Conservation (phyloP, 78 protist genomes). For the Dictyostelium brefeldianum region DNA sequence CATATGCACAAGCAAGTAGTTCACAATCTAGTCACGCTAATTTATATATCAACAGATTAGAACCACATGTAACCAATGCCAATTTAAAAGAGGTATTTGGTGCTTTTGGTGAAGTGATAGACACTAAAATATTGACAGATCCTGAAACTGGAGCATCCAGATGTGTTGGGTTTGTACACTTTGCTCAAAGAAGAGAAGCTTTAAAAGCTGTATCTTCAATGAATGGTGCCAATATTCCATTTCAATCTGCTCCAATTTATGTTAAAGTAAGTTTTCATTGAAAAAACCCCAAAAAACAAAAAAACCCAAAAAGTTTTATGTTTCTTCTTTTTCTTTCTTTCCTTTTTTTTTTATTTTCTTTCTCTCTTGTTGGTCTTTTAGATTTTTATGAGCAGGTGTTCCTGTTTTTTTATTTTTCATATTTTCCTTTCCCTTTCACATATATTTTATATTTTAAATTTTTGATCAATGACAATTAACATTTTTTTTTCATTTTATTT, state of each 20-base stretch:
- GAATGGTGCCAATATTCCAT: slow-evolving; percentile 42
- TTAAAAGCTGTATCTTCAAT: slow-evolving; percentile 38
- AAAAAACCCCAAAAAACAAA: too few relatives aligned
- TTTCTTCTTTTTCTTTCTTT: background rate
- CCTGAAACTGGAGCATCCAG: slow-evolving; percentile 32
- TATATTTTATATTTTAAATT: background rate
- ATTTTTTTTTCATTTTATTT: background rate
- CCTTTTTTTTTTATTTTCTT: background rate
- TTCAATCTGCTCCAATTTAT: slow-evolving; percentile 44
- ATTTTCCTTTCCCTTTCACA: background rate
- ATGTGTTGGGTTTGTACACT: slow-evolving; percentile 68
- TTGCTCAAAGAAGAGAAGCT: slow-evolving; percentile 41
- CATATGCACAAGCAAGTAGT: slow-evolving; percentile 42
- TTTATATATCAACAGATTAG: slow-evolving; percentile 43
- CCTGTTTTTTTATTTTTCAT: background rate
- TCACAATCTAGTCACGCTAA: slow-evolving; percentile 55
- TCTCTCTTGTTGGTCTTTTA: background rate
- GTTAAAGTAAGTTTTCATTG: slow-evolving; percentile 34
- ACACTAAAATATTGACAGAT: slow-evolving; percentile 27
- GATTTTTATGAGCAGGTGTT: too few relatives aligned
- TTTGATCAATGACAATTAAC: too few relatives aligned
- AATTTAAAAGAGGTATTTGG: slow-evolving; percentile 20
- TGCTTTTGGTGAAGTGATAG: slow-evolving; percentile 44
- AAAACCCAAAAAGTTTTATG: too few relatives aligned
- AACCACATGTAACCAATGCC: slow-evolving; percentile 52